phyloP scores from a whole-genome alignment of 2,329 filamentous ascomycete species.

The Aplosporella prunicola region DNA sequence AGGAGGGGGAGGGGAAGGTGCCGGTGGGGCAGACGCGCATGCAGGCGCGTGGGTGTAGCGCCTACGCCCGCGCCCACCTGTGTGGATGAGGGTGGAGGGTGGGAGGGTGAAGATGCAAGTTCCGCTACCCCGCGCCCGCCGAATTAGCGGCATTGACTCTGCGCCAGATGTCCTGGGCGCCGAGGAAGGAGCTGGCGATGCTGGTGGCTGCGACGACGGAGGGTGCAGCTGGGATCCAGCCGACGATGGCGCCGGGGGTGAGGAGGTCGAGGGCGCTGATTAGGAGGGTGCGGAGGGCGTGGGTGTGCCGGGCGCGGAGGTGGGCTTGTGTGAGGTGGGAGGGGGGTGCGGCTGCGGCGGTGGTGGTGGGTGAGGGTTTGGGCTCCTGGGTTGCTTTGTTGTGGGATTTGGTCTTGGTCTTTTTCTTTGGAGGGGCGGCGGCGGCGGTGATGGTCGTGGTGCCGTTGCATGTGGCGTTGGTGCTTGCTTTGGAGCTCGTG shows the following conservation, averaged over 20 bases:
- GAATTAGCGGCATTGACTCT: too few relatives aligned
- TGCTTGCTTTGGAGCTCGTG: not conserved
- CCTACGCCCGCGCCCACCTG: too few relatives aligned
- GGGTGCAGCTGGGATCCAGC: conserved; percentile 1
- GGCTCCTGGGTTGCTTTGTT: not conserved
- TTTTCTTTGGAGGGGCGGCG: not conserved
- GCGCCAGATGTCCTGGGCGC: conserved; percentile 5
- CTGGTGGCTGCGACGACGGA: conserved; percentile 4
- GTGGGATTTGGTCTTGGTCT: not conserved
- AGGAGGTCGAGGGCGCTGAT: conserved; percentile 3
- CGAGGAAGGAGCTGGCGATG: conserved; percentile 8
- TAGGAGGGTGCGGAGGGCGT: not conserved
- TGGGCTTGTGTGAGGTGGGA: too few relatives aligned
- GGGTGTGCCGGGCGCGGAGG: too few relatives aligned
- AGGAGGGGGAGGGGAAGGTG: too few relatives aligned
- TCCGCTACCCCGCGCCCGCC: too few relatives aligned
- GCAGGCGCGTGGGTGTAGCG: too few relatives aligned
- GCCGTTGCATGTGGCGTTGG: not conserved
- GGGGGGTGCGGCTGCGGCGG: conserved; percentile 1
- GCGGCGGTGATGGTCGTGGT: not conserved
- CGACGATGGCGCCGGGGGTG: conserved; percentile 5
- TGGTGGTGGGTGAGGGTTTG: not conserved
- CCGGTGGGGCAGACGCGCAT: too few relatives aligned
- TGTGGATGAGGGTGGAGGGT: too few relatives aligned
- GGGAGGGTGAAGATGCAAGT: too few relatives aligned